phyloP scores from a whole-genome alignment of 768 basidiomycete genomes.

The Sarcomyxa edulis region DNA sequence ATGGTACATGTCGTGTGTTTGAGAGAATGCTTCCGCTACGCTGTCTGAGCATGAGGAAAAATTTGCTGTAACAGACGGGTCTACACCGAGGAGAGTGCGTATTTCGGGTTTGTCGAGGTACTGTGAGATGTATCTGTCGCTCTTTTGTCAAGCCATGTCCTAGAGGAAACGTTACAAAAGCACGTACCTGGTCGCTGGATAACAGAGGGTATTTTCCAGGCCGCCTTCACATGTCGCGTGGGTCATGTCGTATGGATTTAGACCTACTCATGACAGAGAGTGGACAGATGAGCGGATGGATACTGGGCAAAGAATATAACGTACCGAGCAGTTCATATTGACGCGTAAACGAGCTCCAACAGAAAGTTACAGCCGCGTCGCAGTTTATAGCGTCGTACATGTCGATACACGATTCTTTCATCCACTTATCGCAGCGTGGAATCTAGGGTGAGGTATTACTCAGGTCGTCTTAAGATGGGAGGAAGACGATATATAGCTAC shows the following conservation, averaged over 20 bases:
- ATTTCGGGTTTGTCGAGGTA: conserved; percentile 60
- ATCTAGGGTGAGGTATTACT: conserved; percentile 29
- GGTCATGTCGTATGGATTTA: conserved; percentile 71
- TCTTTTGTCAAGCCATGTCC: neutral
- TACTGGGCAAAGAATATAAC: conserved; percentile 7
- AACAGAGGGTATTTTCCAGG: conserved; percentile 46
- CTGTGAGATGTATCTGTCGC: conserved; percentile 42
- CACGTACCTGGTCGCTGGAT: conserved; percentile 37
- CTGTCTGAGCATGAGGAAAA: conserved; percentile 26
- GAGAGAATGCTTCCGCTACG: conserved; percentile 45
- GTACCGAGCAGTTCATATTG: conserved; percentile 35
- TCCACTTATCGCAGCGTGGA: conserved; percentile 56
- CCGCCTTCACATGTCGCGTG: conserved; percentile 50
- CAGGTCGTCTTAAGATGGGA: too few relatives aligned
- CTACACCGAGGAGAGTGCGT: conserved; percentile 58
- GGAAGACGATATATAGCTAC: conserved; percentile 26
- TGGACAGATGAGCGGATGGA: conserved; percentile 23
- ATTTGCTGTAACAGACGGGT: conserved; percentile 31
- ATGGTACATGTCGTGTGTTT: conserved; percentile 35
- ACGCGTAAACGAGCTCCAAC: conserved; percentile 42
- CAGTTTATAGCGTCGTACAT: conserved; percentile 63
- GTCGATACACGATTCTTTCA: conserved; percentile 54
- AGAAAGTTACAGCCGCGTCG: conserved; percentile 56
- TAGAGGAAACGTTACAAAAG: neutral
- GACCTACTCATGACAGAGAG: conserved; percentile 36